phyloP scores from a whole-genome alignment of 805 yeast genomes.

The Yueomyces sinensis region DNA sequence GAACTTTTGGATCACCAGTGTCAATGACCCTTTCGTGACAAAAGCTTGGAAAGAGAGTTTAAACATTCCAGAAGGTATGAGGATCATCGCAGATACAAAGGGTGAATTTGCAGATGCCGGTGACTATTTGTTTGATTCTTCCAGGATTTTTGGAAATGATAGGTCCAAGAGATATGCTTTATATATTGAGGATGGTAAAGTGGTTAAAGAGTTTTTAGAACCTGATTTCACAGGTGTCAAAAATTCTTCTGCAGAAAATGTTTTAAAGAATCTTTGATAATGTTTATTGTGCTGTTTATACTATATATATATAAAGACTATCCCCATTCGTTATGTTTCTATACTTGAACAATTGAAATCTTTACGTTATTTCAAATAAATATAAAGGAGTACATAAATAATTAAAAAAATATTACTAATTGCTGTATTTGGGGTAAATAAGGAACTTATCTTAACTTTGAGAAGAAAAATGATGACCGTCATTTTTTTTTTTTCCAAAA shows the following conservation, averaged over 20 bases:
- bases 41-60: constrained; percentile 60
- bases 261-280: constrained; percentile 8
- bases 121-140: constrained; percentile 63
- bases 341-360: no score
- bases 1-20: constrained; percentile 52
- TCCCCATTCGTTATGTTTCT: no score
- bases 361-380: no score
- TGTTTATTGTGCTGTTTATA: no score
- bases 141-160: constrained; percentile 59
- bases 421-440: no score
- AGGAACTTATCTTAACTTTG: no score
- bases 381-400: no score
- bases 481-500: no score
- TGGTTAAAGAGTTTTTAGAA: constrained; percentile 54
- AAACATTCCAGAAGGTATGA: constrained; percentile 25
- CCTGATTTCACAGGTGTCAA: constrained; percentile 68
- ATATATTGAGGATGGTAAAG: constrained; percentile 62
- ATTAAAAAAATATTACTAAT: no score
- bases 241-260: constrained; percentile 30
- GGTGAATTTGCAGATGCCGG: constrained; percentile 57
- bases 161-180: constrained; percentile 70
- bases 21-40: constrained; percentile 78
- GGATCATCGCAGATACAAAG: constrained; percentile 66
- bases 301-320: no score
- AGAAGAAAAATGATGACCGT: no score